Evolutionary conservation across 1,139 yeast genomes (phyloP).

Genomic region (Hemisphaericaspora xylofermentans): DNA sequence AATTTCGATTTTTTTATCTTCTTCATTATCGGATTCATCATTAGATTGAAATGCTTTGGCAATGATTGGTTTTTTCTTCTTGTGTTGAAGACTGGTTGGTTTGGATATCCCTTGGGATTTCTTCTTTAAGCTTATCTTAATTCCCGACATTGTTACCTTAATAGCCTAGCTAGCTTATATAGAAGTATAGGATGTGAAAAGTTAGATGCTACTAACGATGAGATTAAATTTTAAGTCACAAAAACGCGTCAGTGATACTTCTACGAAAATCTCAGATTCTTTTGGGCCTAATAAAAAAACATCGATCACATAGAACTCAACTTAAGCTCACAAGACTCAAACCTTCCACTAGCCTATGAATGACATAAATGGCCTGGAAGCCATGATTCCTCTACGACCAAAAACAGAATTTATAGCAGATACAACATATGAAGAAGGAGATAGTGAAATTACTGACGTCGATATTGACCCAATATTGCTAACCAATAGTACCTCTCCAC

Average conservation of each 20-base stretch:
- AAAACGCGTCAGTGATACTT: slow-evolving; percentile 2
- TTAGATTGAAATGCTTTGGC: slow-evolving; percentile 9
- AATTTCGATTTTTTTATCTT: slow-evolving; percentile 2
- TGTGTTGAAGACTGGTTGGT: slow-evolving; percentile 14
- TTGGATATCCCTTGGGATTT: slow-evolving; percentile 6
- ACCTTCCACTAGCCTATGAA: slow-evolving; percentile 2
- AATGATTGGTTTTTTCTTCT: slow-evolving; percentile 4
- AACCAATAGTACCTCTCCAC: slow-evolving; percentile 6
- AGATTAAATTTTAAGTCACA: too few relatives aligned
- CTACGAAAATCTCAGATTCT: too few relatives aligned
- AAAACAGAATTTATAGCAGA: not conserved
- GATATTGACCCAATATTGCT: slow-evolving; percentile 12
- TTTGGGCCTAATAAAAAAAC: too few relatives aligned
- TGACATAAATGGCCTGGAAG: slow-evolving; percentile 10
- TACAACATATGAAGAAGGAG: slow-evolving; percentile 7
- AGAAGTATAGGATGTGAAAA: not conserved
- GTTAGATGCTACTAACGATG: too few relatives aligned
- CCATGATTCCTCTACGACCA: slow-evolving; percentile 3
- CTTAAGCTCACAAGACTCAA: too few relatives aligned
- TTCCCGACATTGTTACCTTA: slow-evolving; percentile 21
- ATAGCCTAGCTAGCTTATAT: not conserved
- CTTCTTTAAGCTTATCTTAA: slow-evolving; percentile 25
- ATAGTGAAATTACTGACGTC: slow-evolving; percentile 19
- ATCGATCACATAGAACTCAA: too few relatives aligned
- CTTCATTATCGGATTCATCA: slow-evolving; percentile 5